Evolutionary conservation across 768 basidiomycete species (phyloP).

Genomic region (Suillus sp.): DNA sequence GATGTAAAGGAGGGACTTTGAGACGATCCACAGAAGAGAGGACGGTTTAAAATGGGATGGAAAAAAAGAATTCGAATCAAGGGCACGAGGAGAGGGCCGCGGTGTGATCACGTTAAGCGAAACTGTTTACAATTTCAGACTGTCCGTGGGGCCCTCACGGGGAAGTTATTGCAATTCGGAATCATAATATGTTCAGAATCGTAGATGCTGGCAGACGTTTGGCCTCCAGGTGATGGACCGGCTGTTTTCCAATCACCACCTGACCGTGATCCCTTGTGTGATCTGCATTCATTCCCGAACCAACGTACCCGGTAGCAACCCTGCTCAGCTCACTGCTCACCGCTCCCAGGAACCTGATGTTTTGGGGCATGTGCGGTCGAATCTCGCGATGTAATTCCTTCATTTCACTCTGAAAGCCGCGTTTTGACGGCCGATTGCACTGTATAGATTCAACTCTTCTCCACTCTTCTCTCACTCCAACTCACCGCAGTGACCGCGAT

Average conservation of each 20-base stretch:
- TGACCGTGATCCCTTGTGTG: slow-evolving; percentile 16
- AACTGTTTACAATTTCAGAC: slow-evolving; percentile 39
- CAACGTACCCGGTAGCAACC: slow-evolving; percentile 10
- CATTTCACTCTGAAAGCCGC: slow-evolving; percentile 17
- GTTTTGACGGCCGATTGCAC: slow-evolving; percentile 21
- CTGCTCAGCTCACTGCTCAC: slow-evolving; percentile 29
- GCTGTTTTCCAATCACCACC: slow-evolving; percentile 3
- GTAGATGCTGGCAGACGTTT: slow-evolving; percentile 9
- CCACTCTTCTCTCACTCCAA: slow-evolving; percentile 38
- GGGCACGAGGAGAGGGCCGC: slow-evolving; percentile 64
- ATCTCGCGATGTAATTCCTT: slow-evolving; percentile 10
- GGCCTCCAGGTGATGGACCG: slow-evolving; percentile 10
- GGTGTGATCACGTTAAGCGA: slow-evolving; percentile 43
- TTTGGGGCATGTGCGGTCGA: slow-evolving; percentile 2
- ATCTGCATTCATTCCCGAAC: slow-evolving; percentile 40
- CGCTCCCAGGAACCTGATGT: slow-evolving; percentile 32
- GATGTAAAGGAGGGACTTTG: slow-evolving; percentile 22
- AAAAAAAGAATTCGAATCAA: slow-evolving; percentile 67
- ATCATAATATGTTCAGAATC: slow-evolving; percentile 14
- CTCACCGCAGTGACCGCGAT: slow-evolving; percentile 48
- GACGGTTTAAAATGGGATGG: slow-evolving; percentile 58
- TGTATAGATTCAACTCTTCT: slow-evolving; percentile 1
- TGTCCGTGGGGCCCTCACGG: slow-evolving; percentile 27
- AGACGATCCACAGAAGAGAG: slow-evolving; percentile 23
- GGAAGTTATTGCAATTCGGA: slow-evolving; percentile 15